Conservation (phyloP, 768 basidiomycete species). For the Lactarius sanguifluus region DNA sequence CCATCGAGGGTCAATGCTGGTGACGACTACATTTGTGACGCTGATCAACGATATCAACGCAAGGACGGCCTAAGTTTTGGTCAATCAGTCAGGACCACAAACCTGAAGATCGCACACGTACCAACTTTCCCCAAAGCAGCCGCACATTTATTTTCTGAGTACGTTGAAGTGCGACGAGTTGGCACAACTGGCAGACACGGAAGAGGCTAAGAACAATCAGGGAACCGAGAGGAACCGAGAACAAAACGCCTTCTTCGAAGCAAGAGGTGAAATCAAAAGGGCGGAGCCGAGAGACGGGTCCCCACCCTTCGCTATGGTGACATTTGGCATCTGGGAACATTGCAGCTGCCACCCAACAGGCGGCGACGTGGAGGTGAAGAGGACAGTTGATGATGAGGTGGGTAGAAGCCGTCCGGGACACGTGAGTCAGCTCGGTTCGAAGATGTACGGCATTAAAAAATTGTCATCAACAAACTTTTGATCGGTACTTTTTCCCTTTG, state of each 20-base stretch:
- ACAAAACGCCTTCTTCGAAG: conserved; percentile 71
- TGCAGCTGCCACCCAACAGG: not conserved
- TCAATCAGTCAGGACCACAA: conserved; percentile 16
- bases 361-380: not conserved
- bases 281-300: conserved; percentile 53
- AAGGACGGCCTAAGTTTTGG: conserved; percentile 45
- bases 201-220: conserved; percentile 46
- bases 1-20: conserved; percentile 38
- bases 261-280: conserved; percentile 79
- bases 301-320: conserved; percentile 65
- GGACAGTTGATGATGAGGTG: not conserved
- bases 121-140: conserved; percentile 63
- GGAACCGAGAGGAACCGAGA: conserved; percentile 51
- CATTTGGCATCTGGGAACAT: conserved; percentile 38
- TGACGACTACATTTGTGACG: conserved; percentile 42
- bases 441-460: not conserved
- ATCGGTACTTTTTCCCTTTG: not conserved
- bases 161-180: conserved; percentile 35
- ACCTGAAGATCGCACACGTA: conserved; percentile 39
- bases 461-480: not conserved
- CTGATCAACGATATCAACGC: conserved; percentile 49
- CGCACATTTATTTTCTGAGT: conserved; percentile 47
- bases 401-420: not conserved
- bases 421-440: not conserved
- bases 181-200: conserved; percentile 39